Conservation (phyloP, 306 rosid species). For the Neltuma alba region DNA sequence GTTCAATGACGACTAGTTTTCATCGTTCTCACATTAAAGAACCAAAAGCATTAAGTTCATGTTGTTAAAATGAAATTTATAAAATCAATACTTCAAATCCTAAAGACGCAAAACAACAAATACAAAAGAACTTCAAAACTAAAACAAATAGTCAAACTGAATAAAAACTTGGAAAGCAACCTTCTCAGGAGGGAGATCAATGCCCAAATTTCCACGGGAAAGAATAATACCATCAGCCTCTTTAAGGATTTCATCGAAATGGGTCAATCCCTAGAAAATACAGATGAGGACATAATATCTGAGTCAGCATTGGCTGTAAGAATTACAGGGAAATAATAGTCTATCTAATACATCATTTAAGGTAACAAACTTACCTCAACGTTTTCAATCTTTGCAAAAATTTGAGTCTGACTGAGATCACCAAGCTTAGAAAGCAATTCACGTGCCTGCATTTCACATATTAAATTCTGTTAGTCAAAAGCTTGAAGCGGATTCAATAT, state of each 20-base stretch:
- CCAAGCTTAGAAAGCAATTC: constrained; percentile 75
- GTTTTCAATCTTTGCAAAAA: constrained; percentile 90
- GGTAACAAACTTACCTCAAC: constrained; percentile 64
- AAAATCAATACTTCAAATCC: background rate
- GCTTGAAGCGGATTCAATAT: constrained; percentile 19
- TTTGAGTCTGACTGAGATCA: constrained; percentile 81
- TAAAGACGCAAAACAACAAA: background rate
- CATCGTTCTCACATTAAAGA: background rate
- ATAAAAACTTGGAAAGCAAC: constrained; percentile 45
- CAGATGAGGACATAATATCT: constrained; percentile 11
- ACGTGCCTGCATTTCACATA: constrained; percentile 67
- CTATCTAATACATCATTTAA: constrained; percentile 16
- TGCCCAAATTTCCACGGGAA: constrained; percentile 95
- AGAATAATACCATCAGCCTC: constrained; percentile 96
- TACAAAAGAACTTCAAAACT: constrained; percentile 10
- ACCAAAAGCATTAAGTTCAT: constrained; percentile 14
- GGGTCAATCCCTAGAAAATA: constrained; percentile 71
- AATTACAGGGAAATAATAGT: constrained; percentile 8
- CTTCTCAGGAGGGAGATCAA: constrained; percentile 98
- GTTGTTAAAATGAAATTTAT: background rate
- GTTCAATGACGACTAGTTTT: constrained; percentile 24
- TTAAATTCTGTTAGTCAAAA: constrained; percentile 13
- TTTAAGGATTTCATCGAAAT: constrained; percentile 89
- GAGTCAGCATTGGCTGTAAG: constrained; percentile 21
- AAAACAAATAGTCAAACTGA: background rate